Evolutionary conservation across 139 green algal genomes (phyloP), one percentile per base, ranked within the genome.

Genomic region (Volvox reticuliferus): DNA sequence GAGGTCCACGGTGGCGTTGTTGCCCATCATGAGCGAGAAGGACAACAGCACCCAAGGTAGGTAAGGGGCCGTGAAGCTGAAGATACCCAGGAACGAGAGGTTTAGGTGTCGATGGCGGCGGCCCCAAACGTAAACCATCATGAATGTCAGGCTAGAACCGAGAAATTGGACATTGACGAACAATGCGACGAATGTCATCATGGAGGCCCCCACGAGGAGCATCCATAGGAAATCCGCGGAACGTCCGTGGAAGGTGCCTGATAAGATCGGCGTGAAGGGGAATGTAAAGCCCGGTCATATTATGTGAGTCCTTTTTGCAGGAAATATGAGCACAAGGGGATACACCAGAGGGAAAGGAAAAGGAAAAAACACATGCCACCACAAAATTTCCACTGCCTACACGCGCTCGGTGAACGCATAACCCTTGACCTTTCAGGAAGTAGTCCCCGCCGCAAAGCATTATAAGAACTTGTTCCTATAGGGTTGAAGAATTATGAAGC

Each of bases 61-160:
- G 92, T 99, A 99, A 18, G 98, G 98, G 36, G 98, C 98, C 0
- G 97, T 99, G 95, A 99, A 99, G 88, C 96, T 99, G 97, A 99
- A 99, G 36, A 99, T 96, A 26, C 98, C 98, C 84, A 99, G 92
- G 93, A 99, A 99, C 92, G 94, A 98, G 73, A 99, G 97, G 36
- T 98, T 97, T 2, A 99, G 96, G 84, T 98, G 97, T 79, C 95
- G 96, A 93, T 99, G 97, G 36, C 98, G 94, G 62, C 98, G 93
- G 16, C 97, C 98, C 98, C 98, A 99, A 21, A 99, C 98, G 88
- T 99, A 99, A 82, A 98, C 97, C 96, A 99, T 98, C 97, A 99
- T 99, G 95, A 99, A 99, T 0, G 98, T 99, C 12, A 99, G 95
- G 17, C 94, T 97, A 22, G 96, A 96, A 22, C 98, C 98, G 63